These are phyloP conservation scores for Skeletonema marinoi DNA, from an alignment of 108 stramenopile species.

Conservation along the genomic window DNA sequence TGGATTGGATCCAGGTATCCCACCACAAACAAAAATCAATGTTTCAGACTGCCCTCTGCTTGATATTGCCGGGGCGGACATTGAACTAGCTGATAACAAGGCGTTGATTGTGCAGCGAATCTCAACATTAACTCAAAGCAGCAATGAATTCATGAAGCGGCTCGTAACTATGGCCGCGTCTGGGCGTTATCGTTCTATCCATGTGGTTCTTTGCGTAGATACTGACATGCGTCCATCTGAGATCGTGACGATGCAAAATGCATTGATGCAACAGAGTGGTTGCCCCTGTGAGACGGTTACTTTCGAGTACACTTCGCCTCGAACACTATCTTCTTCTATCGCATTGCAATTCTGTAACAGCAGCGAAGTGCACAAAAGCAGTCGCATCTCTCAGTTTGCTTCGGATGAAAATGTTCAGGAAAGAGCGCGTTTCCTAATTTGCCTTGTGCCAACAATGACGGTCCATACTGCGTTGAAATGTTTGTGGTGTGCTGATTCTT, in stretches of 20 bases:
- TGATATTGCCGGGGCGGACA: conserved; percentile 60
- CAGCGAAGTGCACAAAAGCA: neutral
- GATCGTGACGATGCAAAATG: conserved; percentile 60
- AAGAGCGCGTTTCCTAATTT: conserved; percentile 47
- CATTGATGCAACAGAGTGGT: conserved; percentile 42
- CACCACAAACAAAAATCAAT: conserved; percentile 11
- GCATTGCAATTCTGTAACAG: conserved; percentile 22
- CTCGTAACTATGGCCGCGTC: conserved; percentile 50
- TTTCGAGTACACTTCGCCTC: conserved; percentile 47
- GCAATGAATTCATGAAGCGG: conserved; percentile 29
- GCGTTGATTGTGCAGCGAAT: conserved; percentile 54
- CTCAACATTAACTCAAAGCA: conserved; percentile 32
- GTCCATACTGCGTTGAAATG: conserved; percentile 42
- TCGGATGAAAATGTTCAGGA: conserved; percentile 39
- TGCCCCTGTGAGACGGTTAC: conserved; percentile 31
- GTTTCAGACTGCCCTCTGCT: conserved; percentile 62
- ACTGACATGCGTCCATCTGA: conserved; percentile 28
- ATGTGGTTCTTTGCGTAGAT: conserved; percentile 61
- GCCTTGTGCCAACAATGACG: conserved; percentile 49
- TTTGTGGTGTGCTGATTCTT: neutral
- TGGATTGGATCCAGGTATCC: neutral
- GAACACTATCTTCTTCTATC: conserved; percentile 49
- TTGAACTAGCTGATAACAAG: conserved; percentile 53
- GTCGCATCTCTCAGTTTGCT: conserved; percentile 3
- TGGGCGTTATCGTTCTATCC: conserved; percentile 50